Evolutionary conservation across 129 eudicot species (phyloP), one percentile per base, ranked within the genome.

Genomic region (Kitagawia praeruptora): DNA sequence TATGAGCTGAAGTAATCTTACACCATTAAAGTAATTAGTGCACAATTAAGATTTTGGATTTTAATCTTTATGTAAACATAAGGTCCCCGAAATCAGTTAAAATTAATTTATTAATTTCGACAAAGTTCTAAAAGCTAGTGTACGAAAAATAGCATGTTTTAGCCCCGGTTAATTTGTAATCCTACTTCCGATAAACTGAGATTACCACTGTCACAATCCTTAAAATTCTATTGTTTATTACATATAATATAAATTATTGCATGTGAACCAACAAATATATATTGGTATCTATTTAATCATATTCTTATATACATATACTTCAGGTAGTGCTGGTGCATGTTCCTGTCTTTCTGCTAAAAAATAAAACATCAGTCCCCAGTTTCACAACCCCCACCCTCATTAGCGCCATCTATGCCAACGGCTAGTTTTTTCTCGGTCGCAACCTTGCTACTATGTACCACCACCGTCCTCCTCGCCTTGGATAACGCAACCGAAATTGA

Each of bases 391-490:
- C n/a, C 18, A 78, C 88, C 66, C 3, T n/a, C 31, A 56, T 23
- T 56, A 56, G 28, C 64, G 64, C 71, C 71, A 66, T 66, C 72
- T 13, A 91, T 91, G 97, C 79, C 93, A 89, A 89, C 90, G 91
- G 90, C 92, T 84, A 85, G 74, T 80, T 85, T 87, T 66, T 74
- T 83, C 73, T 13, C 45, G 14, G 72, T 31, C 15, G 72, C 72
- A 79, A 37, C 81, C 77, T 18, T 86, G 80, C 8, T 82, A 11
- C 70, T 91, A 45, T 83, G 70, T 80, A 79, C 84, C 87, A 53
- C 81, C 84, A 23, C 76, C 82, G 31, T 70, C 34, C 14, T 77
- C 16, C 69, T 61, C 1, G 37, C 72, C 56, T 53, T 74, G 71
- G 78, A 81, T 64, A 83, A 70, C 48, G 48, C 74, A n/a, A 75